Evolutionary conservation across 179 eudicot genomes (phyloP).

Genomic region (Carnegiea gigantea): DNA sequence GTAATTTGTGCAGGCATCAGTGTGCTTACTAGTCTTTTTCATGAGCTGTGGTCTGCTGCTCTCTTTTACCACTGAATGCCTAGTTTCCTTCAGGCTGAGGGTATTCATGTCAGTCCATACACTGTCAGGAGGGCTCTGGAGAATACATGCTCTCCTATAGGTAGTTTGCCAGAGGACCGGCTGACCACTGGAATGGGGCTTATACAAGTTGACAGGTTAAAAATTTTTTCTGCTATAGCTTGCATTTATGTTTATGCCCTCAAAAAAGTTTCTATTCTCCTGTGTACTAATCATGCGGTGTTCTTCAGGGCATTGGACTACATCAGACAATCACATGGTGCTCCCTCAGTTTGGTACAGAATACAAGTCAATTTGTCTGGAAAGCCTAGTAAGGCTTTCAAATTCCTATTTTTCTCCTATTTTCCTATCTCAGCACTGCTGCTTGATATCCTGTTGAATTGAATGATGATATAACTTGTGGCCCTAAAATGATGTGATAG

Average conservation of each 20-base stretch:
- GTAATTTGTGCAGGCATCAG: constrained; percentile 36
- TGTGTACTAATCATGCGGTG: constrained; percentile 5
- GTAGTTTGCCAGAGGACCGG: constrained; percentile 79
- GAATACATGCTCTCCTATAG: constrained; percentile 71
- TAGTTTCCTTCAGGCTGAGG: constrained; percentile 68
- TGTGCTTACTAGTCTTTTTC: constrained; percentile 19
- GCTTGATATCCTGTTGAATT: neutral
- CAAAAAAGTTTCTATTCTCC: neutral
- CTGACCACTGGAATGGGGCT: constrained; percentile 92
- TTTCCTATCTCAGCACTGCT: neutral
- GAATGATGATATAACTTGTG: neutral
- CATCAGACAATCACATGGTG: constrained; percentile 52
- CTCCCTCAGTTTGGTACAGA: constrained; percentile 72
- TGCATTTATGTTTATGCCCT: neutral
- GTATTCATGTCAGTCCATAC: constrained; percentile 86
- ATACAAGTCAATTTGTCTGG: constrained; percentile 76
- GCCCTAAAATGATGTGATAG: neutral
- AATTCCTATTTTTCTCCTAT: neutral
- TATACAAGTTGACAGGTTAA: constrained; percentile 96
- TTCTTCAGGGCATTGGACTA: constrained; percentile 81
- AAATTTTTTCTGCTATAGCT: constrained; percentile 10
- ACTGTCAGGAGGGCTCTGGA: constrained; percentile 90
- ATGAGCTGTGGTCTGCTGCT: neutral
- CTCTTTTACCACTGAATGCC: constrained; percentile 13
- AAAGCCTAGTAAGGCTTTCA: constrained; percentile 53